phyloP scores from a whole-genome alignment of 1,139 yeast species.

The Yamadazyma atmosphaerica region DNA sequence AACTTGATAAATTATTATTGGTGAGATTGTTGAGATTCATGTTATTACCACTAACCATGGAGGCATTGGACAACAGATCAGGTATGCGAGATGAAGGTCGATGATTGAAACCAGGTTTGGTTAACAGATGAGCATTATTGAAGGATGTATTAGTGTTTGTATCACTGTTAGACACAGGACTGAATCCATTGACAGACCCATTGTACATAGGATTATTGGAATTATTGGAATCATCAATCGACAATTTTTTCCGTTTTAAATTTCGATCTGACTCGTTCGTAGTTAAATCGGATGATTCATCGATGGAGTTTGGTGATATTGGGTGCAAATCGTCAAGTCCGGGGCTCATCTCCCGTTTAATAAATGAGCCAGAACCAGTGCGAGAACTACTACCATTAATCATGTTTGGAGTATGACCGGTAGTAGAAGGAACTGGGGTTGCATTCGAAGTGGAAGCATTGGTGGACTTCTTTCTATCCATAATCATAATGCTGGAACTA shows the following conservation, averaged over 20 bases:
- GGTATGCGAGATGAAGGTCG: conserved; percentile 17
- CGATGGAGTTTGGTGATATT: conserved; percentile 63
- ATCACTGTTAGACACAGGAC: conserved; percentile 48
- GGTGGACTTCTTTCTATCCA: conserved; percentile 81
- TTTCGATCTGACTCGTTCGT: conserved; percentile 44
- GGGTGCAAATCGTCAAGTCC: conserved; percentile 26
- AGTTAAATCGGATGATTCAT: conserved; percentile 65
- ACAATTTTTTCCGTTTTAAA: conserved; percentile 43
- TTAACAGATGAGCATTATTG: conserved; percentile 10
- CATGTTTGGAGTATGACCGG: conserved; percentile 22
- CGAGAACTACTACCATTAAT: conserved; percentile 22
- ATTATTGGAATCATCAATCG: conserved; percentile 44
- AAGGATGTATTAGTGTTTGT: conserved; percentile 20
- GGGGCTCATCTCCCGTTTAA: conserved; percentile 10
- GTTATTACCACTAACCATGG: conserved; percentile 1
- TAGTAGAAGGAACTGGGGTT: conserved; percentile 14
- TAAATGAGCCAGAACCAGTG: conserved; percentile 8
- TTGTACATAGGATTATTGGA: conserved; percentile 47
- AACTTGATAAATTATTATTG: conserved; percentile 18
- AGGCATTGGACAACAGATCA: conserved; percentile 9
- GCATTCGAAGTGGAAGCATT: conserved; percentile 14
- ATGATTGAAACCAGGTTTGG: conserved; percentile 8
- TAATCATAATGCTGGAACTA: conserved; percentile 78
- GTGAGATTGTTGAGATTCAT: conserved; percentile 6
- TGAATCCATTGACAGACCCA: conserved; percentile 42